Percentiles rank a stretch among this genome's conserved stretches.
Conservation (phyloP, 805 yeast genomes). For the Saturnispora mendoncae region DNA sequence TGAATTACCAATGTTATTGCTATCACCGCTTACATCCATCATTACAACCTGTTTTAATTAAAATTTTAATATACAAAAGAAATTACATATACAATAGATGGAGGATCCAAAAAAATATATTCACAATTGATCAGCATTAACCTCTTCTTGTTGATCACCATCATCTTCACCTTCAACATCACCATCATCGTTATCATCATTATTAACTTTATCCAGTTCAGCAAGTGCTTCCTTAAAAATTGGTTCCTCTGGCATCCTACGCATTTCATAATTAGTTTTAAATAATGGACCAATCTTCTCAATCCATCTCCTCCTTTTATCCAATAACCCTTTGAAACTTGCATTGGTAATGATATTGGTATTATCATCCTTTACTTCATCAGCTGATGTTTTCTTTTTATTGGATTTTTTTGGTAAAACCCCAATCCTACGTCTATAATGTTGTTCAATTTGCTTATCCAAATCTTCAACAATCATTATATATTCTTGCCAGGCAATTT, state of each 20-base stretch:
- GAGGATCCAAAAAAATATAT: not conserved
- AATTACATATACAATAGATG: no score
- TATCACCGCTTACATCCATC: no score
- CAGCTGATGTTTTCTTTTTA: slow-evolving; percentile 31
- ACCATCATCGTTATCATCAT: slow-evolving; percentile 7
- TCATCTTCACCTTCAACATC: slow-evolving; percentile 9
- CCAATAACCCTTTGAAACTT: slow-evolving; percentile 70
- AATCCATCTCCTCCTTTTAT: slow-evolving; percentile 85
- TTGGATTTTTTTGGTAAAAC: slow-evolving; percentile 57
- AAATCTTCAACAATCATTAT: slow-evolving; percentile 82
- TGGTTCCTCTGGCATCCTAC: slow-evolving; percentile 59
- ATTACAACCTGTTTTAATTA: no score
- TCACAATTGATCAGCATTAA: slow-evolving; percentile 7
- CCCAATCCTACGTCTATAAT: slow-evolving; percentile 73
- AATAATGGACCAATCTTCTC: slow-evolving; percentile 83
- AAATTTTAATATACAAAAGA: not conserved
- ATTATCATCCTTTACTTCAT: slow-evolving; percentile 20
- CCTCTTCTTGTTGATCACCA: slow-evolving; percentile 9
- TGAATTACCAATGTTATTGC: no score
- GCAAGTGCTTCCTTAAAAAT: slow-evolving; percentile 34
- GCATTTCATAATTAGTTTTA: slow-evolving; percentile 56
- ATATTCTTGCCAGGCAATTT: slow-evolving; percentile 92
- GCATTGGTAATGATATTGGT: slow-evolving; percentile 68
- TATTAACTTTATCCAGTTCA: slow-evolving; percentile 5
- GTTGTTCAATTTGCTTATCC: slow-evolving; percentile 95